Percentiles rank a stretch among this genome's conserved stretches.
Evolutionary conservation across 805 yeast species (phyloP).

Genomic region (Teunomyces barrocoloradensis): DNA sequence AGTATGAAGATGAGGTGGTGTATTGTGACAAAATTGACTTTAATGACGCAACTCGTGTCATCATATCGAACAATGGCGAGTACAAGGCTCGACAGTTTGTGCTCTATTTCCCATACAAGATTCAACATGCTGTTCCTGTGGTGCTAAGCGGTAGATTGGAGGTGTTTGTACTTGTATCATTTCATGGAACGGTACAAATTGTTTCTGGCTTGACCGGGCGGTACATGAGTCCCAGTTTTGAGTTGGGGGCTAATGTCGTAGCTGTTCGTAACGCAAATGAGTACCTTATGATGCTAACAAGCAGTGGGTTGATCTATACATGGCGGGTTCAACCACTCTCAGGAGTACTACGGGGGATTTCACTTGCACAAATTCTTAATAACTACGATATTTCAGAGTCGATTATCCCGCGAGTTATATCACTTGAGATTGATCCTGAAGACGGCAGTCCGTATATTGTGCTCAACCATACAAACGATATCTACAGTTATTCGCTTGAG

Average conservation of each 20-base stretch:
- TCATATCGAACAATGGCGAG: slow-evolving; percentile 39
- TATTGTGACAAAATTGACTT: slow-evolving; percentile 43
- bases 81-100: slow-evolving; percentile 30
- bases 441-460: slow-evolving; percentile 45
- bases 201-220: slow-evolving; percentile 45
- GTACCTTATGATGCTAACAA: slow-evolving; percentile 45
- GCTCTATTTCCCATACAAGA: slow-evolving; percentile 45
- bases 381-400: slow-evolving; percentile 14
- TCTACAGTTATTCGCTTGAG: slow-evolving; percentile 41
- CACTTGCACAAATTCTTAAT: slow-evolving; percentile 55
- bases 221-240: slow-evolving; percentile 46
- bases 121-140: slow-evolving; percentile 46
- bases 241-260: slow-evolving; percentile 48
- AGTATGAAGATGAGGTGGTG: slow-evolving; percentile 35
- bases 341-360: slow-evolving; percentile 40
- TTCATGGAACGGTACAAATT: slow-evolving; percentile 53
- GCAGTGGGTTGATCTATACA: slow-evolving; percentile 47
- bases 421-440: slow-evolving; percentile 30
- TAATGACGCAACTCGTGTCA: slow-evolving; percentile 44
- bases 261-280: slow-evolving; percentile 32
- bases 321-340: slow-evolving; percentile 45
- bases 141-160: slow-evolving; percentile 26
- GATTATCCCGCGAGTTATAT: slow-evolving; percentile 6
- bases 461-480: slow-evolving; percentile 31
- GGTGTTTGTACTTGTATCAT: slow-evolving; percentile 56